These are phyloP conservation scores for Hysterangium stoloniferum DNA, from an alignment of 768 basidiomycete genomes.

Conservation along the genomic window DNA sequence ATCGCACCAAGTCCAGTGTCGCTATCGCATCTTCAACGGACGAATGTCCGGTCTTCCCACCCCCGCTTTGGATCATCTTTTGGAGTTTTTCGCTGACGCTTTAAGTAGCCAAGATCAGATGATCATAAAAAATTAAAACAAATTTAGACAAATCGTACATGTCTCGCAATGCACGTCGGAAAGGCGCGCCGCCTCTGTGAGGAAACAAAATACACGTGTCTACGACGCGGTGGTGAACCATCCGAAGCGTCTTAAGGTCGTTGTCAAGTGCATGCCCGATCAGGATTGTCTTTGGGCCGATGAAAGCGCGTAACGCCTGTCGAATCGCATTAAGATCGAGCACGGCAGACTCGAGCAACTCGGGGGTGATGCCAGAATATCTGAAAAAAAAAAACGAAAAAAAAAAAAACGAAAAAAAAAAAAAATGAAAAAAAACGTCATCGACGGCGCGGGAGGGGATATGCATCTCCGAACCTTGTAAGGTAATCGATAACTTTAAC, in stretches of 20 bases:
- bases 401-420: too few species aligned
- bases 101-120: not conserved
- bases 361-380: conserved; percentile 73
- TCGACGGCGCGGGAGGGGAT: too few species aligned
- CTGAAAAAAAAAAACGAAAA: conserved; percentile 43
- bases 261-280: conserved; percentile 92
- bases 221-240: conserved; percentile 77
- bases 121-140: not conserved
- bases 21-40: conserved; percentile 86
- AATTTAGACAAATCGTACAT: conserved; percentile 42
- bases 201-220: conserved; percentile 88
- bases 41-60: conserved; percentile 71
- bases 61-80: conserved; percentile 74
- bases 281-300: conserved; percentile 76
- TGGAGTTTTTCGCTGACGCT: conserved; percentile 81
- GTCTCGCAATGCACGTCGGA: conserved; percentile 71
- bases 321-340: conserved; percentile 63
- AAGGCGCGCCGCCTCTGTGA: conserved; percentile 70
- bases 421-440: too few species aligned
- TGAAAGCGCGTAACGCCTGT: conserved; percentile 56
- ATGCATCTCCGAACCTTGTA: conserved; percentile 37
- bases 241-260: conserved; percentile 83
- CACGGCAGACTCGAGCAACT: conserved; percentile 49
- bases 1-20: conserved; percentile 81
- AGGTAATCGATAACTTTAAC: conserved; percentile 49